Base-by-base conservation (phyloP, 768 basidiomycete species). In the Hebeloma cylindrosporum region DNA sequence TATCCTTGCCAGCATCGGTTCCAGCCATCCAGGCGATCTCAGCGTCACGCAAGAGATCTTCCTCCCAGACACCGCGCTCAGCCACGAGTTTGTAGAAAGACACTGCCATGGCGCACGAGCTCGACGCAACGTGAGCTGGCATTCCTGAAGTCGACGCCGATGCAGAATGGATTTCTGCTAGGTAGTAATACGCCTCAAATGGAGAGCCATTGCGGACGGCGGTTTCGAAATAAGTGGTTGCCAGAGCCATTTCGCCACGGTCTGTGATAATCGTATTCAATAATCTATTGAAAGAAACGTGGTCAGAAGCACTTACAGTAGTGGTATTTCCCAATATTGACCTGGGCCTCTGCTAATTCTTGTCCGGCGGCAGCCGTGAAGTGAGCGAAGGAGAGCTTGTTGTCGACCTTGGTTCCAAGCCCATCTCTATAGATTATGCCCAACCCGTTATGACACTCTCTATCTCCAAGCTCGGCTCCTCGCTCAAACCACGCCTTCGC, bases 401-500 rank as follows among this genome's bases (percentile, higher is more conserved):
- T 35, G 58, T 96, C 89, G 18, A 68, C 63, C 53, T 78, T 80
- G 13, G 82, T 72, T 3, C 82, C 81, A 14, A 97, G 68, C 0
- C 92, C 96, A 58, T 98, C 96, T 23, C 95, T 75, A 69, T 85
- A 88, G 47, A 98, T 90, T 56, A 97, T 86, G 0, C 94, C 96
- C 26, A 99, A 70, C 0, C 85, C 88, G 58, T 96, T 97, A 47
- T 85, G 82, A 51, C 84, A 87, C 63, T 98, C 95, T 46, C 84
- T 78, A 57, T 99, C 95, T 18, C 82, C 84, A 58, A 83, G 78
- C 31, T 79, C 78, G 9, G 75, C 80, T 1, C 90, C 95, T 40
- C 96, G 77, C 55, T 93, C 89, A 54, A 94, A 94, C 96, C 96
- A 99, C 71, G 94, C 78, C 69, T 83, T 91, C 7, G 92, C 94